Conservation (phyloP, 306 rosid genomes). For the Cucumis sativus region DNA sequence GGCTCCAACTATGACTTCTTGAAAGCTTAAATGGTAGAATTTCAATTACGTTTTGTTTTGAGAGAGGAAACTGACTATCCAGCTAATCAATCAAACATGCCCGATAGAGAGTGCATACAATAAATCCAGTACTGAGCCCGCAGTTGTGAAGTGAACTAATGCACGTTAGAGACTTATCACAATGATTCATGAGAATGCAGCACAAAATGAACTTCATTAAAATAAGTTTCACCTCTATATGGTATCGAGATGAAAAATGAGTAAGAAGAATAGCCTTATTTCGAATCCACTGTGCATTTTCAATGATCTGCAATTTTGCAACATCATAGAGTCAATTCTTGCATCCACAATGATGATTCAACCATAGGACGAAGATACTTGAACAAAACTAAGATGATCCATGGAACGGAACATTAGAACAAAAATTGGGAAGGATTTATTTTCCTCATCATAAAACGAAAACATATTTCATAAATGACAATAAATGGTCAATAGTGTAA, state of each 20-base stretch:
- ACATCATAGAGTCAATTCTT: not conserved
- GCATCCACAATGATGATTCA: not conserved
- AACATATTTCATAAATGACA: not conserved
- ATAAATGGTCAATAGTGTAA: not conserved
- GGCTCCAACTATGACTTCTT: not conserved
- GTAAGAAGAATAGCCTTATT: constrained; percentile 80
- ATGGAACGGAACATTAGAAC: not conserved
- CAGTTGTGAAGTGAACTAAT: not conserved
- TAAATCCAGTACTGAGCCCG: not conserved
- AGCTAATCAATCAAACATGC: not conserved
- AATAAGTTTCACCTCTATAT: constrained; percentile 49
- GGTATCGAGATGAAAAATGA: constrained; percentile 91
- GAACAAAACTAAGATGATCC: not conserved
- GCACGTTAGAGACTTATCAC: not conserved
- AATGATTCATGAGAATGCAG: not conserved
- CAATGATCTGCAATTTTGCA: constrained; percentile 44
- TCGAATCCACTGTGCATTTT: constrained; percentile 81
- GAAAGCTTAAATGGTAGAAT: not conserved
- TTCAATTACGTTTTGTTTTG: not conserved
- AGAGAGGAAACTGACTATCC: not conserved
- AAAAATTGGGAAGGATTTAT: not conserved
- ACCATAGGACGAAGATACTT: not conserved
- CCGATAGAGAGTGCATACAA: not conserved
- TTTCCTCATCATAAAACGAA: not conserved
- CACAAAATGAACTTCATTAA: not conserved